Percentiles rank a stretch among this genome's conserved stretches.
Evolutionary conservation across 2,329 filamentous ascomycete genomes (phyloP).

Genomic region (Aspergillus phoenicis): DNA sequence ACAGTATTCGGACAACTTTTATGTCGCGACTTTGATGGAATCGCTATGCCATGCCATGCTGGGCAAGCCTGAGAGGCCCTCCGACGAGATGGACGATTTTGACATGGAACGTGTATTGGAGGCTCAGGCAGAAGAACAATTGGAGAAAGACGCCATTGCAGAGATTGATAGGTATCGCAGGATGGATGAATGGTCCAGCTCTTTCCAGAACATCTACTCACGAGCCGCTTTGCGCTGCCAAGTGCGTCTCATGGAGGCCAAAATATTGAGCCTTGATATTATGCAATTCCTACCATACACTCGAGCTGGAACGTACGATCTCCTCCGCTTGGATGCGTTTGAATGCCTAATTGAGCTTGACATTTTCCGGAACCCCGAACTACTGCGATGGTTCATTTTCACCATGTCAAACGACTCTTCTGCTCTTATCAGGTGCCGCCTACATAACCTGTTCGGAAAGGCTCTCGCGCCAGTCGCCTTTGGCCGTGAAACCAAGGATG

Average conservation of each 20-base stretch:
- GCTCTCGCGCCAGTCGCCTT: conserved; percentile 62
- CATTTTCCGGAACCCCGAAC: conserved; percentile 52
- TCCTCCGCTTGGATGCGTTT: conserved; percentile 63
- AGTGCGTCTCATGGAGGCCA: conserved; percentile 56
- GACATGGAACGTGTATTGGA: conserved; percentile 52
- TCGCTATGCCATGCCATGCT: conserved; percentile 61
- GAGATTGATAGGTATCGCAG: conserved; percentile 66
- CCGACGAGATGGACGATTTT: conserved; percentile 48
- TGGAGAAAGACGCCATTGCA: conserved; percentile 59
- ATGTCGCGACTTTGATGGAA: conserved; percentile 77
- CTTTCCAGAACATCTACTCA: conserved; percentile 66
- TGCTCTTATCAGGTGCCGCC: conserved; percentile 57
- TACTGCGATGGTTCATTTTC: conserved; percentile 61
- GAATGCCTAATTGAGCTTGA: conserved; percentile 59
- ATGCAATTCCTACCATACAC: conserved; percentile 65
- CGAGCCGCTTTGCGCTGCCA: conserved; percentile 64
- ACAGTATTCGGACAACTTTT: conserved; percentile 82
- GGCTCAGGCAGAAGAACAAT: conserved; percentile 55
- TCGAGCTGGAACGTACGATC: conserved; percentile 60
- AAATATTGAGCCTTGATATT: conserved; percentile 55
- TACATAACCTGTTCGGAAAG: conserved; percentile 57
- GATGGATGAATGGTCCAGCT: conserved; percentile 68
- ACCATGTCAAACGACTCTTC: conserved; percentile 60
- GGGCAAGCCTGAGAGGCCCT: conserved; percentile 40
- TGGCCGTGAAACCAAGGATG: conserved; percentile 48